Base-by-base conservation (phyloP, 2,329 filamentous ascomycete genomes). In the Neopestalotiopsis sp. region DNA sequence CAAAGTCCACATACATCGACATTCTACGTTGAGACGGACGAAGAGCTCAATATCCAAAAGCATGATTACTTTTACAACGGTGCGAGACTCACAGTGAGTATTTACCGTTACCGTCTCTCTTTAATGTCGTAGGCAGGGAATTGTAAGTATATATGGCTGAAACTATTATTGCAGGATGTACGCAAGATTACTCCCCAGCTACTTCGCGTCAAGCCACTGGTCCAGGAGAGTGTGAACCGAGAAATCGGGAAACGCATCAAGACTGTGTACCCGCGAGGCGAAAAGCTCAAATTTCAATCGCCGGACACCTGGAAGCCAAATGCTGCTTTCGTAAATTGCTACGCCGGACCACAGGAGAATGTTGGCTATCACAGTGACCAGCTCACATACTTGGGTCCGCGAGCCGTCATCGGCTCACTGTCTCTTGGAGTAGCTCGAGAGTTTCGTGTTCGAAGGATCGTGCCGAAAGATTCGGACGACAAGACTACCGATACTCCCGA, bases 351-450 rank as follows among this genome's bases (percentile, higher is more conserved):
- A 0, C 85, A 90, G 12, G 90, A 98, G 81, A 94, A 86, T 70
- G 95, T 98, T 0, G 96, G 96, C 40, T 98, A 94, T 81, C 96
- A 99, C 80, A 91, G 92, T 45, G 96, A 99, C 77, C 93, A 97
- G 74, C 85, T 98, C 17, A 98, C 95, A 0, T 98, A 98, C 76
- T 87, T 98, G 0, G 96, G 96, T 0, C 96, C 96, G 0, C 90
- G 92, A 7, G 89, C 95, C 6, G 86, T 97, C 28, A 98, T 98
- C 69, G 96, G 95, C 0, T 97, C 94, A 62, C 82, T 99, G 5
- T 97, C 94, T 49, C 85, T 99, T 0, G 96, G 96, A 1, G 96
- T 98, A 0, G 91, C 94, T n/a, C 88, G 96, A 10, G 94, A 98
- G 78, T 98, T 99, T 75, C 91, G 96, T 5, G 92, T 98, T 0